Evolutionary conservation across 495 filamentous ascomycete genomes (phyloP).

Genomic region (Talaromyces wortmannii): DNA sequence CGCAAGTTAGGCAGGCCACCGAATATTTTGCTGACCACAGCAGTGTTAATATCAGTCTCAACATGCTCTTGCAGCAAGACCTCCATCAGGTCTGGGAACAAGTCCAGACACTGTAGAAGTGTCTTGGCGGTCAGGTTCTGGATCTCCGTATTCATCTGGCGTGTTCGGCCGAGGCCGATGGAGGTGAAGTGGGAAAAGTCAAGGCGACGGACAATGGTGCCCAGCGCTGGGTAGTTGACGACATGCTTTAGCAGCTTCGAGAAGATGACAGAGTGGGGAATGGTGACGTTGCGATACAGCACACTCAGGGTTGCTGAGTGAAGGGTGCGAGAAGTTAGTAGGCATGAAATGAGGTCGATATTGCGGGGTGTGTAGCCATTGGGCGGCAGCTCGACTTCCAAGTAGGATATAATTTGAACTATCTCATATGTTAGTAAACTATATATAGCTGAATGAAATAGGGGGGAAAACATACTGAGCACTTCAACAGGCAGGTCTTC

Average conservation of each 20-base stretch:
- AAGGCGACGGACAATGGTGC: constrained; percentile 71
- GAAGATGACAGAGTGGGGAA: constrained; percentile 82
- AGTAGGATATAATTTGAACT: constrained; percentile 72
- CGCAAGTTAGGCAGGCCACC: constrained; percentile 57
- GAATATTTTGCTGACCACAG: constrained; percentile 66
- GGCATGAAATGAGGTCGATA: constrained; percentile 70
- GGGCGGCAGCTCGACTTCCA: constrained; percentile 70
- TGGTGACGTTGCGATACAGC: constrained; percentile 76
- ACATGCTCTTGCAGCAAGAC: constrained; percentile 79
- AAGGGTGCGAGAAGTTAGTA: constrained; percentile 69
- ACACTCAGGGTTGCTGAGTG: constrained; percentile 71
- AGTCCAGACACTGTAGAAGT: constrained; percentile 65
- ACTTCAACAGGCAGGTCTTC: constrained; percentile 67
- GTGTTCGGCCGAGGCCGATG: constrained; percentile 70
- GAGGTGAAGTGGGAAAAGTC: constrained; percentile 91
- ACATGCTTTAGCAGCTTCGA: constrained; percentile 75
- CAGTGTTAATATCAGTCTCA: constrained; percentile 66
- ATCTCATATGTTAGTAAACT: constrained; percentile 14
- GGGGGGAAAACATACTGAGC: constrained; percentile 43
- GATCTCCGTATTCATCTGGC: constrained; percentile 71
- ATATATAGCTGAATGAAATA: background rate
- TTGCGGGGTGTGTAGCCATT: constrained; percentile 75
- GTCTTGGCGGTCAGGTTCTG: constrained; percentile 76
- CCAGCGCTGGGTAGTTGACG: constrained; percentile 59
- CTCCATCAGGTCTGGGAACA: constrained; percentile 72